Evolutionary conservation across 176 grass and related monocot genomes (phyloP).

Genomic region (Secale cereale): DNA sequence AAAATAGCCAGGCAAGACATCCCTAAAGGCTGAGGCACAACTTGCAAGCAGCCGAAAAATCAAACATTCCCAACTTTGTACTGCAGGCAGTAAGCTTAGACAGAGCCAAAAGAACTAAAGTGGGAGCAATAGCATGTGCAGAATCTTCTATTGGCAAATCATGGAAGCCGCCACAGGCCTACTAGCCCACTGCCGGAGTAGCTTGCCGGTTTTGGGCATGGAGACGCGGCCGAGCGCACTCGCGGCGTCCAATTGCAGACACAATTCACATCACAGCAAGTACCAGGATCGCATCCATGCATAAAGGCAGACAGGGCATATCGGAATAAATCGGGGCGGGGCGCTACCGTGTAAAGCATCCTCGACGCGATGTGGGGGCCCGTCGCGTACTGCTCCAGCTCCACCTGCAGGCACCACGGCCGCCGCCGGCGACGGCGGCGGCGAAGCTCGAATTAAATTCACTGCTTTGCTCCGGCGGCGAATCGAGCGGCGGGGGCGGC

Average conservation of each 20-base stretch:
- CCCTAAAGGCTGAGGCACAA: not conserved
- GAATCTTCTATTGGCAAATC: not conserved
- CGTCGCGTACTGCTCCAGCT: constrained; percentile 95
- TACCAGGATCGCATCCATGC: not conserved
- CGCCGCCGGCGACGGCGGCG: not conserved
- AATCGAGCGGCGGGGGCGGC: not conserved
- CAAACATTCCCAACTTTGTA: constrained; percentile 2
- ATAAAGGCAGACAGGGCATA: constrained; percentile 7
- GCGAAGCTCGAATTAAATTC: not conserved
- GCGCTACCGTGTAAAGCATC: constrained; percentile 80
- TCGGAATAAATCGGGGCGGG: constrained; percentile 11
- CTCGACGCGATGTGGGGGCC: constrained; percentile 89
- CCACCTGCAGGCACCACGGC: constrained; percentile 49
- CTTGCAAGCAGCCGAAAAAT: not conserved
- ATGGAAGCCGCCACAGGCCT: not conserved
- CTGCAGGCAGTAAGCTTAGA: not conserved
- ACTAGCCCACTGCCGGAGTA: not conserved
- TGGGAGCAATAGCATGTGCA: not conserved
- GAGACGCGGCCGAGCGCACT: constrained; percentile 16
- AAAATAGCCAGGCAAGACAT: not conserved
- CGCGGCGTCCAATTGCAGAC: not conserved
- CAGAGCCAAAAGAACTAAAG: not conserved
- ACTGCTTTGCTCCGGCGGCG: not conserved
- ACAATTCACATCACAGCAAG: not conserved
- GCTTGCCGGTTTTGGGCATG: constrained; percentile 5